These are phyloP conservation scores for Aspergillus nomiae DNA, from an alignment of 2,329 filamentous ascomycete species.

Conservation along the genomic window DNA sequence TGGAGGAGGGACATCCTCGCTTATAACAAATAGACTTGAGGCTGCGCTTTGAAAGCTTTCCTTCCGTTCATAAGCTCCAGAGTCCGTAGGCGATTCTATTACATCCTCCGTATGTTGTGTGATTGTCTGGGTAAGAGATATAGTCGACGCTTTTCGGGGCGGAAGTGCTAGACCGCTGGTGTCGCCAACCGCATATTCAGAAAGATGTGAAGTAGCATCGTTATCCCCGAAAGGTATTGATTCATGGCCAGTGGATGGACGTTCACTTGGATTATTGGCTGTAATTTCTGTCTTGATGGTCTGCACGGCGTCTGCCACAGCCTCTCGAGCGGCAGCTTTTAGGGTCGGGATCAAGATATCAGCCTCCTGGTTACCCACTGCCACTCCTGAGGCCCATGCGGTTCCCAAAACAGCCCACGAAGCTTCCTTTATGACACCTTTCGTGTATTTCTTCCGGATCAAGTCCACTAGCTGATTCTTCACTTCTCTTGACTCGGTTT, in stretches of 20 bases:
- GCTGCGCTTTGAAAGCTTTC: conserved; percentile 13
- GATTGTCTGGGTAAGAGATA: conserved; percentile 45
- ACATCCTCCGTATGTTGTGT: conserved; percentile 39
- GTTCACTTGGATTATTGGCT: conserved; percentile 20
- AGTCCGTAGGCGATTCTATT: conserved; percentile 16
- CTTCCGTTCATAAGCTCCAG: conserved; percentile 11
- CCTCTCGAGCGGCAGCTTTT: conserved; percentile 43
- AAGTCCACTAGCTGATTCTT: conserved; percentile 36
- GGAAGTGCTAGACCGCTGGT: conserved; percentile 22
- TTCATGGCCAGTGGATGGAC: conserved; percentile 15
- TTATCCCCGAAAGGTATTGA: conserved; percentile 16
- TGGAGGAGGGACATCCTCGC: conserved; percentile 31
- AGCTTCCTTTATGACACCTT: conserved; percentile 39
- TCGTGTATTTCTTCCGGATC: conserved; percentile 42
- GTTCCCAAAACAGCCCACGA: conserved; percentile 42
- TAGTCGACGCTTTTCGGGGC: conserved; percentile 42
- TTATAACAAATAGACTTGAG: conserved; percentile 18
- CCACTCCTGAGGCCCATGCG: conserved; percentile 41
- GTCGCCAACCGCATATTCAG: conserved; percentile 22
- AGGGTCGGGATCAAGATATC: conserved; percentile 46
- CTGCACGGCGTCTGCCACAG: conserved; percentile 40
- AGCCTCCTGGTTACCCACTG: conserved; percentile 39
- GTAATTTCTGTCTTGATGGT: conserved; percentile 46
- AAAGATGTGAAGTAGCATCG: conserved; percentile 23
- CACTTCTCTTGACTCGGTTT: conserved; percentile 31